These are phyloP conservation scores for Huntiella decipiens DNA, from an alignment of 2,329 filamentous ascomycete species.

Conservation along the genomic window DNA sequence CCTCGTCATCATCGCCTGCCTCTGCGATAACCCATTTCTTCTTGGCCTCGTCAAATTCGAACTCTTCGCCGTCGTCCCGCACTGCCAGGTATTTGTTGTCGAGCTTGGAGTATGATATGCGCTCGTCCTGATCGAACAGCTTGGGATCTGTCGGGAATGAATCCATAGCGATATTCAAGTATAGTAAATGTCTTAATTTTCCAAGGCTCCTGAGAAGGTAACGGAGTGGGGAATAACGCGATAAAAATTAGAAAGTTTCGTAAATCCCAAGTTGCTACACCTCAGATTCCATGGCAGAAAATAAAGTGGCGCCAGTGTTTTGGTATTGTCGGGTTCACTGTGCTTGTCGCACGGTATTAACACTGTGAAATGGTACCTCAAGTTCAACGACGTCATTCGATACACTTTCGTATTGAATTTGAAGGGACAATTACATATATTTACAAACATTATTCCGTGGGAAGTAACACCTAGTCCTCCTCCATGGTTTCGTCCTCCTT, in stretches of 20 bases:
- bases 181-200: no score
- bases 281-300: no score
- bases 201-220: no score
- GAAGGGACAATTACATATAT: not conserved
- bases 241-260: no score
- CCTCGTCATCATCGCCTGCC: slow-evolving; percentile 23
- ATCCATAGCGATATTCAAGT: not conserved
- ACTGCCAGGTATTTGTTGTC: slow-evolving; percentile 71
- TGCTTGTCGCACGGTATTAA: no score
- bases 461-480: no score
- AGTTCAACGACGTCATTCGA: not conserved
- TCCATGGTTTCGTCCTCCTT: not conserved
- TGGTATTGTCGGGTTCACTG: no score
- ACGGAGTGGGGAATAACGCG: no score
- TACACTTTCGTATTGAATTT: not conserved
- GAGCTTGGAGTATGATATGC: slow-evolving; percentile 72
- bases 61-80: slow-evolving; percentile 67
- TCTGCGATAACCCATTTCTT: slow-evolving; percentile 51
- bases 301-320: no score
- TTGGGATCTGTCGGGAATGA: slow-evolving; percentile 37
- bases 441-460: not conserved
- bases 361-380: not conserved
- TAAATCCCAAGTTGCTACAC: no score
- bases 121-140: slow-evolving; percentile 58
- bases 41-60: slow-evolving; percentile 54